These are phyloP conservation scores for Fusarium lyarnte DNA, from an alignment of 2,329 filamentous ascomycete genomes.

Conservation along the genomic window DNA sequence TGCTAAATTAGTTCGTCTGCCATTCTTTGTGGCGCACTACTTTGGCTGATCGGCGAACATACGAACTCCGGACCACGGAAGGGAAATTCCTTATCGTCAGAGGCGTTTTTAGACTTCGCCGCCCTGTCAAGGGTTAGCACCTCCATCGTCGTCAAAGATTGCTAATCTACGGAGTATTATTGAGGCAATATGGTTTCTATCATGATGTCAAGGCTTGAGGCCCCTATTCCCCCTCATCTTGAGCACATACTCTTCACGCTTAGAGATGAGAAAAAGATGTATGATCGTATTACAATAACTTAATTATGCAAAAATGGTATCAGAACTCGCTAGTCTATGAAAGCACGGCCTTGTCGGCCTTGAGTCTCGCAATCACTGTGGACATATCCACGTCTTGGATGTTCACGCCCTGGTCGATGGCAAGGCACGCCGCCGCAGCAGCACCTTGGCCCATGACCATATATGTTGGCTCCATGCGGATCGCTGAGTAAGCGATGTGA, in stretches of 20 bases:
- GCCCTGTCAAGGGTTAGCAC: not conserved
- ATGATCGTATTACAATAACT: not conserved
- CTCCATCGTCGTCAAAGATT: too few relatives aligned
- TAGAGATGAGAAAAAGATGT: not conserved
- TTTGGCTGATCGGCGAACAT: not conserved
- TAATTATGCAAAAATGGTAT: slow-evolving; percentile 12
- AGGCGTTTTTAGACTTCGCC: not conserved
- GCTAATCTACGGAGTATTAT: not conserved
- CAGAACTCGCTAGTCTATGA: slow-evolving; percentile 3
- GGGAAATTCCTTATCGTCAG: not conserved
- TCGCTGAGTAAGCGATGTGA: slow-evolving; percentile 26
- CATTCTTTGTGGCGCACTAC: not conserved
- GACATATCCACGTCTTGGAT: slow-evolving; percentile 22
- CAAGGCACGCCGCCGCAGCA: slow-evolving; percentile 27
- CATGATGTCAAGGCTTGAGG: not conserved
- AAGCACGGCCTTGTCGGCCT: slow-evolving; percentile 26
- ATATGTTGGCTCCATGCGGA: slow-evolving; percentile 34
- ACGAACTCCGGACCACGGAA: not conserved
- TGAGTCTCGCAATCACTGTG: slow-evolving; percentile 19
- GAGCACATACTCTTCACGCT: not conserved
- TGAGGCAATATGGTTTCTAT: not conserved
- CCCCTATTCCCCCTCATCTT: not conserved
- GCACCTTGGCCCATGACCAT: slow-evolving; percentile 34
- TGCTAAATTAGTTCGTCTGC: not conserved
- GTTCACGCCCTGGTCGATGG: slow-evolving; percentile 27